These are phyloP conservation scores for Aureobasidium sp. DNA, from an alignment of 2,329 filamentous ascomycete species.

Conservation along the genomic window DNA sequence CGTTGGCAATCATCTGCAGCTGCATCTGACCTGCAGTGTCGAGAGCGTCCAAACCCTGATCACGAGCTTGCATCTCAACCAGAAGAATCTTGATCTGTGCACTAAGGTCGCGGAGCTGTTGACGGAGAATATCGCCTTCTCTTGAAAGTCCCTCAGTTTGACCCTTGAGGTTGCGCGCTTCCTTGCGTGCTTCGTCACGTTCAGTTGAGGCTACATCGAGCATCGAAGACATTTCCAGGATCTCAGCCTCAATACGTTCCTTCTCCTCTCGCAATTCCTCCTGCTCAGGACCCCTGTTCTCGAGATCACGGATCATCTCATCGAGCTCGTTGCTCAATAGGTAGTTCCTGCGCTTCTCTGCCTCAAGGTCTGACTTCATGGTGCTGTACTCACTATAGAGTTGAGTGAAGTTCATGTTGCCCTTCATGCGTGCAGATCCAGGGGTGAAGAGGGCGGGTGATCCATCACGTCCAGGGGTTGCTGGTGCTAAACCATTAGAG, in stretches of 20 bases:
- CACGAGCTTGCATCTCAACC: slow-evolving; percentile 73
- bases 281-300: slow-evolving; percentile 79
- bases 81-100: slow-evolving; percentile 85
- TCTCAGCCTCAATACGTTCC: slow-evolving; percentile 68
- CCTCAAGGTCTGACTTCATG: slow-evolving; percentile 62
- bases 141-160: slow-evolving; percentile 53
- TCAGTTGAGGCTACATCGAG: slow-evolving; percentile 76
- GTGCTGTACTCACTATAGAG: slow-evolving; percentile 55
- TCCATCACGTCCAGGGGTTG: slow-evolving; percentile 14
- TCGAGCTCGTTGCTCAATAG: slow-evolving; percentile 71
- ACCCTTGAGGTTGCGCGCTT: slow-evolving; percentile 69
- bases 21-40: slow-evolving; percentile 64
- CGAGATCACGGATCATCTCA: slow-evolving; percentile 75
- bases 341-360: slow-evolving; percentile 64
- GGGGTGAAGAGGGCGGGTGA: slow-evolving; percentile 36
- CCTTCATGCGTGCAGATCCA: slow-evolving; percentile 44
- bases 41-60: slow-evolving; percentile 67
- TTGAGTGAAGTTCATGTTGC: slow-evolving; percentile 52
- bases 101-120: slow-evolving; percentile 82
- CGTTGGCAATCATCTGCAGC: slow-evolving; percentile 67
- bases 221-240: slow-evolving; percentile 67
- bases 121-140: slow-evolving; percentile 71
- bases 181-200: slow-evolving; percentile 69
- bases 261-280: slow-evolving; percentile 78
- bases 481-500: slow-evolving; percentile 36